These are phyloP conservation scores for Bipolaris oryzae DNA, from an alignment of 2,329 filamentous ascomycete genomes.

Conservation along the genomic window DNA sequence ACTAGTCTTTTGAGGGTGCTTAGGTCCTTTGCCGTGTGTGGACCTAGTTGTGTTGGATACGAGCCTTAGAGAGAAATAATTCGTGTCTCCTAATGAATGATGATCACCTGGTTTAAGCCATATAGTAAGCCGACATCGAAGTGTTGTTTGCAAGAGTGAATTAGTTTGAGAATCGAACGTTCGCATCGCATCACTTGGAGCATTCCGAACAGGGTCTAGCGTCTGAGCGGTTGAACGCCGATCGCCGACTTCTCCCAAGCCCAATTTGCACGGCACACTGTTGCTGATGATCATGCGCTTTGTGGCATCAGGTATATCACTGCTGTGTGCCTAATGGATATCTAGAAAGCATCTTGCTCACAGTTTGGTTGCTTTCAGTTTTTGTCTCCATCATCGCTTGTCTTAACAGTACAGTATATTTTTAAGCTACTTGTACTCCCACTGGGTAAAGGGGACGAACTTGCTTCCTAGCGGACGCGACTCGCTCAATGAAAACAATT, in stretches of 20 bases:
- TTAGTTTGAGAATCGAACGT: constrained; percentile 14
- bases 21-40: not conserved
- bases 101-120: constrained; percentile 2
- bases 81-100: not conserved
- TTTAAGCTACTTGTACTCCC: too few relatives aligned
- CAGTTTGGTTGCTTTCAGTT: too few relatives aligned
- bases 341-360: not conserved
- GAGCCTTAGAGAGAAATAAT: not conserved
- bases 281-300: not conserved
- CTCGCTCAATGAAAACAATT: too few relatives aligned
- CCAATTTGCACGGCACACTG: not conserved
- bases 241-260: constrained; percentile 6
- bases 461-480: too few relatives aligned
- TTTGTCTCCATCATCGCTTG: too few relatives aligned
- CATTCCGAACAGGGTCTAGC: constrained; percentile 16
- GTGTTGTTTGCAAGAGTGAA: constrained; percentile 20
- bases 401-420: too few relatives aligned
- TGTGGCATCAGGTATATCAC: too few relatives aligned
- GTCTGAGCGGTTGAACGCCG: not conserved
- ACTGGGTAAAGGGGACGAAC: too few relatives aligned
- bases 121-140: constrained; percentile 4
- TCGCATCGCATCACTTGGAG: constrained; percentile 20
- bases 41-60: not conserved
- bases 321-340: too few relatives aligned
- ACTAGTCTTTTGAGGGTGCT: not conserved